Base-by-base conservation (phyloP, 2,329 filamentous ascomycete genomes). In the Fusarium armeniacum region DNA sequence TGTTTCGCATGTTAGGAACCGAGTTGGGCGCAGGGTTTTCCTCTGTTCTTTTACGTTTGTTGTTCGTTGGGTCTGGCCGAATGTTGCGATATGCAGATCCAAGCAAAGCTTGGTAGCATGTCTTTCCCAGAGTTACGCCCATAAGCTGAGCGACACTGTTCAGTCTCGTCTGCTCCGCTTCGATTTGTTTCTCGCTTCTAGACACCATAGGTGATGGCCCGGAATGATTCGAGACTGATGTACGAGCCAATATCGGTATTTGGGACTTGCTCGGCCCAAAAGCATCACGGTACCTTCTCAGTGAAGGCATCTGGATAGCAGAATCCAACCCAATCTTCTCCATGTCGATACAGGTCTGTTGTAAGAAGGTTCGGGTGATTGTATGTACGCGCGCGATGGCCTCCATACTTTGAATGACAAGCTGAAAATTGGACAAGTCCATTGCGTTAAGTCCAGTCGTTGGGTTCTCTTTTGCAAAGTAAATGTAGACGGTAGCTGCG, bases 331-430 rank as follows among this genome's bases (percentile, higher is more conserved):
- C 80, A 63, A 84, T 85, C 33, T 78, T 77, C 36, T 93, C 89
- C 11, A 97, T 87, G 72, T 98, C 94, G n/a, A 94, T 84, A 61
- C 94, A 88, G 1, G 95, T 83, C 76, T 98, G 94, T 13, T 91
- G 89, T n/a, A 97, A 82, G 76, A 97, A 97, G 0, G 92, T 93
- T 45, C 91, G 89, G 0, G 93, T 94, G 32, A 98, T 86, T 2
- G 89, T 84, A 74, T 96, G 94, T 57, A 89, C 88, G 38, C 87
- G 86, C 52, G 91, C 91, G 64, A 97, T 85, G 3, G 89, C 88
- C 54, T 93, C 89, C 88, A 98, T 94, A 6, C 92, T 91, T 20
- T 87, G 85, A 6, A 97, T 81, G 40, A 97, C 83, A 70, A 95
- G 93, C 73, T 95, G 90, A 8, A 98, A 83, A 50, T 86, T 86